A percentile compares a stretch with the other conserved stretches of the same genome.
These are phyloP conservation scores for Vanilla planifolia DNA, from an alignment of 106 monocot genomes.

Conservation along the genomic window DNA sequence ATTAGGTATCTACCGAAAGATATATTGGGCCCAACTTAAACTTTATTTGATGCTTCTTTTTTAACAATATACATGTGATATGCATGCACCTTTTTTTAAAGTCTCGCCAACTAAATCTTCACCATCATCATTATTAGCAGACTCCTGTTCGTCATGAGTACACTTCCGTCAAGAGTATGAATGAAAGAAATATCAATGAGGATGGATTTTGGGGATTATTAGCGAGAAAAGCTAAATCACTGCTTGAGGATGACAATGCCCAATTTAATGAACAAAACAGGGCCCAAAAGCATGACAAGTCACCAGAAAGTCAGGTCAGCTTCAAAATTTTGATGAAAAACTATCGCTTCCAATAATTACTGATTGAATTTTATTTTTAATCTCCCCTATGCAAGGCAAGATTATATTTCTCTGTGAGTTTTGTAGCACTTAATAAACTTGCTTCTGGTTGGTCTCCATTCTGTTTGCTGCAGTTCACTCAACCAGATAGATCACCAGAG, in stretches of 20 bases:
- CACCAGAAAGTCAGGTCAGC: not conserved
- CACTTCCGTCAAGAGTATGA: slow-evolving; percentile 8
- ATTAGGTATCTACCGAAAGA: too few species aligned
- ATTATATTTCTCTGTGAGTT: not conserved
- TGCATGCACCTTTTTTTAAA: too few species aligned
- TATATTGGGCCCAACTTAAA: too few species aligned
- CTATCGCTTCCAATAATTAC: not conserved
- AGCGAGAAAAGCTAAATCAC: slow-evolving; percentile 10
- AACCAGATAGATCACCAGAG: slow-evolving; percentile 40
- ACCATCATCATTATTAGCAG: too few species aligned
- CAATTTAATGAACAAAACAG: not conserved
- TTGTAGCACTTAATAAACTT: not conserved
- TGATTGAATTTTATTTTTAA: not conserved
- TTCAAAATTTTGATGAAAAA: not conserved
- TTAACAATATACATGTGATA: too few species aligned
- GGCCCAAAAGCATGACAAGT: not conserved
- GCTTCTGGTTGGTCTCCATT: not conserved
- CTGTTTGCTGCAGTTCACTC: slow-evolving; percentile 24
- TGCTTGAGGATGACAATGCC: slow-evolving; percentile 2
- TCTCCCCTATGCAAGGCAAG: too few species aligned
- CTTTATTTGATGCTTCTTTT: too few species aligned
- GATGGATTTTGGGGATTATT: slow-evolving; percentile 6
- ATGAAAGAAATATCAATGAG: slow-evolving; percentile 9
- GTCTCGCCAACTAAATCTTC: too few species aligned
- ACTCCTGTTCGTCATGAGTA: slow-evolving; percentile 2